Evolutionary conservation across 306 rosid genomes (phyloP), one percentile per base, ranked within the genome.

Genomic region (Sechiopsis laciniata): DNA sequence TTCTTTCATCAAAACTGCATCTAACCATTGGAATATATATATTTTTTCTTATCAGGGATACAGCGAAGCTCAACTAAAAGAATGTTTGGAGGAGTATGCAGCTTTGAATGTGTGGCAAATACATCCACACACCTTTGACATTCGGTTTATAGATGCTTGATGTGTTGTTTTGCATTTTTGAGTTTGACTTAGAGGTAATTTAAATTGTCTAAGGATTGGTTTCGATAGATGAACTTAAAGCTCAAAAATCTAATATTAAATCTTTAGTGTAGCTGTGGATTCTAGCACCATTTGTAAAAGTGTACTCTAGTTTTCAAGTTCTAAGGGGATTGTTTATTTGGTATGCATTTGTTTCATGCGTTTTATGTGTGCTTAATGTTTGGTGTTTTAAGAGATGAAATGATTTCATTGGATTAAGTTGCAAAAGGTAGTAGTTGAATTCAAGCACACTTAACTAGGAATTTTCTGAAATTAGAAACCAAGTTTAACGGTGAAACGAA

Each of bases 51-150:
- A 74, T 76, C 95, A 95, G 97, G 99, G 97, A 29, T 95, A 89
- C 84, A 89, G 96, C 45, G 97, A 95, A 91, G 99, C 96, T 50
- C 97, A 95, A 72, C 78, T 91, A 79, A 95, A 91, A 79, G 91
- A 91, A 82, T 95, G 97, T 78, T 79, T 95, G 80, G 97, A 95
- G 88, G 99, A 91, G 82, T 95, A 95, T 62, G 99, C 99, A 73
- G 95, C 96, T 37, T 81, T 94, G 71, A 95, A 95, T 80, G 99
- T 91, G 72, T 95, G 97, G 99, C 99, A 91, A 87, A 91, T 95
- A 74, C 94, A 89, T 78, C 99, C 99, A 57, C 88, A 85, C 61
- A 83, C 96, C 77, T 94, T 94, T 17, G 99, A 91, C 84, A 89
- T 94, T 51, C 87, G 91, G 77, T 91, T 94, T 74, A 94, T 94